These are phyloP conservation scores for Gnetum montanum DNA, from an alignment of 75 land plant species.

Conservation along the genomic window DNA sequence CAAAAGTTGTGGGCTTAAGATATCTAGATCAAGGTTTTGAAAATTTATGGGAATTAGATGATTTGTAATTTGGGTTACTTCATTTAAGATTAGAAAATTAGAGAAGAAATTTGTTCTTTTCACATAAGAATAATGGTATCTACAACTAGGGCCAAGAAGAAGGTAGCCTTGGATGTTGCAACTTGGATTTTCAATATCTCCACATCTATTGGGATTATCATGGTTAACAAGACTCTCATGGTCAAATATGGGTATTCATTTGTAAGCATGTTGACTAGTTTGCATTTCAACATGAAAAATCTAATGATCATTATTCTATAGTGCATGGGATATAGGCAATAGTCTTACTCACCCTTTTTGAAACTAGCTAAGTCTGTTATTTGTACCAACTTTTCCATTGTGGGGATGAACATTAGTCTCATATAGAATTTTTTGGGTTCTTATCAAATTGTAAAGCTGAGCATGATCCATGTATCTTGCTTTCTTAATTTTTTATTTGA, in stretches of 20 bases:
- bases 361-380: conserved; percentile 78
- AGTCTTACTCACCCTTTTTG: conserved; percentile 61
- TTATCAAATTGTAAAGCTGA: conserved; percentile 86
- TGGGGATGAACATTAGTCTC: conserved; percentile 73
- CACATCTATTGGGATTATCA: conserved; percentile 84
- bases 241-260: conserved; percentile 40
- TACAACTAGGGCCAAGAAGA: conserved; percentile 51
- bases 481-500: conserved; percentile 80
- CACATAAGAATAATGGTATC: conserved; percentile 42
- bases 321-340: conserved; percentile 77
- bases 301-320: conserved; percentile 71
- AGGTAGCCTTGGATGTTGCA: conserved; percentile 58
- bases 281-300: conserved; percentile 87
- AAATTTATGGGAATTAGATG: no score
- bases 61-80: no score
- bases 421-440: conserved; percentile 3
- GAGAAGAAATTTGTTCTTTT: no score
- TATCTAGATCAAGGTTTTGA: no score
- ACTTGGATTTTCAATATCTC: conserved; percentile 90
- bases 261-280: conserved; percentile 39
- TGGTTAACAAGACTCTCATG: conserved; percentile 82
- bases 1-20: no score
- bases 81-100: no score
- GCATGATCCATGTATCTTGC: conserved; percentile 96
- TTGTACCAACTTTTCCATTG: conserved; percentile 92